Evolutionary conservation across 192 early-diverging fungal species (phyloP), one percentile per base, ranked within the genome.

Genomic region (Rhizophagus sp.): DNA sequence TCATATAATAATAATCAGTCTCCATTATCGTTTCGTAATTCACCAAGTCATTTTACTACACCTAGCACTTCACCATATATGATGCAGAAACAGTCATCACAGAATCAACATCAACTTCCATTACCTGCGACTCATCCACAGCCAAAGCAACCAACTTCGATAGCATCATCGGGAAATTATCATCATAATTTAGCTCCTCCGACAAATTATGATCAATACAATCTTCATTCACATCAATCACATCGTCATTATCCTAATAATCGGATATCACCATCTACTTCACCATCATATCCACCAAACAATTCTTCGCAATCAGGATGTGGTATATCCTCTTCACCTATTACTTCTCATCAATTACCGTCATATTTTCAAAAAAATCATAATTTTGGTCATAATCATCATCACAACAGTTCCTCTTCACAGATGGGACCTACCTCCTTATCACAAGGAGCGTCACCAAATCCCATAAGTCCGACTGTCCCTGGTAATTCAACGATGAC

Each of bases 191-290:
- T 36, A 11, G 30, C 17, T 12, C 44, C 30, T 50, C 47, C 72
- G 27, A 15, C 44, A 27, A 33, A 25, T 73, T 57, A 73, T 33
- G 72, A 73, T 25, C 39, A 73, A 49, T 52, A 57, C 44, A 15
- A 73, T 24, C 13, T n/a, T 27, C 72, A 73, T 52, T 73, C 24
- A 49, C 47, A 52, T 19, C 22, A 68, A 68, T 68, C 41, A 27
- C 47, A 49, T 57, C 72, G 47, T 4, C 0, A 73, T 30, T 12
- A 73, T 44, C n/a, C 36, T 73, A 36, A 73, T 17, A 22, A 73
- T 57, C 41, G 72, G 24, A 73, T 73, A 50, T 73, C 72, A 6
- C 72, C 72, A 22, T 73, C 72, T 27, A 73, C 72, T 50, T 73
- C 72, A 13, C 72, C 72, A 30, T 73, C 72, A 33, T 73, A 73